Conservation (phyloP, 2,329 filamentous ascomycete species). For the Penicillium vulpinum region DNA sequence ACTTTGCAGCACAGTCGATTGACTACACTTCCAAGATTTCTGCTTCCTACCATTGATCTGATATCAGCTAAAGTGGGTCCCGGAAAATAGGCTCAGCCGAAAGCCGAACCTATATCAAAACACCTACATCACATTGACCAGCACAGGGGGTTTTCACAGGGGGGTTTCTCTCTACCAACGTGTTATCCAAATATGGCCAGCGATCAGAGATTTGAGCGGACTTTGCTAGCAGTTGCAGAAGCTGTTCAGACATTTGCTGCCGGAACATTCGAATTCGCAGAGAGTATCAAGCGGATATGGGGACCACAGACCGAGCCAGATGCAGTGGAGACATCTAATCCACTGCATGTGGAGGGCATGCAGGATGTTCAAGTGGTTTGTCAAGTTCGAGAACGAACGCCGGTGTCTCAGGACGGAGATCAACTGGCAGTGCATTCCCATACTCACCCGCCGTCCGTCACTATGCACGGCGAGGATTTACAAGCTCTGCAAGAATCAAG, state of each 20-base stretch:
- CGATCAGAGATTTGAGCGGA: background rate
- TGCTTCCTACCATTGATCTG: no score
- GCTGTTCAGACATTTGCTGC: background rate
- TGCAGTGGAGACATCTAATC: background rate
- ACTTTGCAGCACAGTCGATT: no score
- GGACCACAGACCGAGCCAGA: background rate
- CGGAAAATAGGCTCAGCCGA: background rate
- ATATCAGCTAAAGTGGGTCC: background rate
- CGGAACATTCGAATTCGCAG: background rate
- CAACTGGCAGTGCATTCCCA: background rate
- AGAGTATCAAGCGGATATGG: constrained; percentile 2
- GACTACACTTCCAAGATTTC: no score
- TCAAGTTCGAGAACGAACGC: background rate
- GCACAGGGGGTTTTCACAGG: background rate
- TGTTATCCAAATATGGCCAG: background rate
- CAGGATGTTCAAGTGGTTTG: background rate
- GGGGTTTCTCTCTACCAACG: background rate
- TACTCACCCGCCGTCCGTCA: background rate
- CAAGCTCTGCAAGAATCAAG: background rate
- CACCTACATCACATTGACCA: background rate
- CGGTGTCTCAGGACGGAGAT: background rate
- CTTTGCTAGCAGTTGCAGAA: background rate
- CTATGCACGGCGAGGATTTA: background rate
- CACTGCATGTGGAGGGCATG: background rate
- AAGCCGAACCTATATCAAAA: background rate